phyloP scores from a whole-genome alignment of 306 rosid species.

The Rubus idaeus region DNA sequence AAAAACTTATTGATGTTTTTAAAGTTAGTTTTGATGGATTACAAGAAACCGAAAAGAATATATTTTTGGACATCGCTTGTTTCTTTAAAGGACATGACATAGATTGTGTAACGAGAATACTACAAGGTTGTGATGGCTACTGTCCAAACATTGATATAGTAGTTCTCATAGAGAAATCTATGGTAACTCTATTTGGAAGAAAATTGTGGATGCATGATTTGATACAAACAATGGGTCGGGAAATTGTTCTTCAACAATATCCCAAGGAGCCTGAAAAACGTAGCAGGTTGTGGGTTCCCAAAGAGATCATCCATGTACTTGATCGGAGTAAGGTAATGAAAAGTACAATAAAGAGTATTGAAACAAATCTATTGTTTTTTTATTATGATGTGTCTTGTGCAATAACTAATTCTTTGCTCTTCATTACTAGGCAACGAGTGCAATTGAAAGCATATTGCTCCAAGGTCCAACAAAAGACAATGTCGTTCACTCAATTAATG shows the following conservation, averaged over 20 bases:
- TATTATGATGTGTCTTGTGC: neutral
- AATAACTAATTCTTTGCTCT: neutral
- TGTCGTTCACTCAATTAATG: neutral
- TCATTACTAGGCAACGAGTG: constrained; percentile 2
- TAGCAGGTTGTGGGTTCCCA: constrained; percentile 21
- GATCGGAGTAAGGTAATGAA: no score
- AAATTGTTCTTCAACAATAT: neutral
- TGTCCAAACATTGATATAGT: neutral
- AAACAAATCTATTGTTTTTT: neutral
- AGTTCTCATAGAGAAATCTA: constrained; percentile 12
- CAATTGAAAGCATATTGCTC: neutral
- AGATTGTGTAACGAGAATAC: constrained; percentile 11
- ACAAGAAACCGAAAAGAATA: neutral
- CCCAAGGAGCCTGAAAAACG: neutral
- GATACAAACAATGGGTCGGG: no score
- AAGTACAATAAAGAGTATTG: no score
- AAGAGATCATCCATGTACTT: no score
- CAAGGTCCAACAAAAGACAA: neutral
- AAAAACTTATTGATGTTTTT: neutral
- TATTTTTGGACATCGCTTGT: constrained; percentile 18
- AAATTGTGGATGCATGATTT: constrained; percentile 23
- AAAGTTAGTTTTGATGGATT: constrained; percentile 19
- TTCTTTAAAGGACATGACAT: constrained; percentile 11
- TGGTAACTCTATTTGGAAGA: neutral
- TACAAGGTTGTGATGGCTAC: neutral